Percentiles rank a stretch among this genome's conserved stretches.
Conservation (phyloP, 768 basidiomycete species). For the Suillus hirtellus region DNA sequence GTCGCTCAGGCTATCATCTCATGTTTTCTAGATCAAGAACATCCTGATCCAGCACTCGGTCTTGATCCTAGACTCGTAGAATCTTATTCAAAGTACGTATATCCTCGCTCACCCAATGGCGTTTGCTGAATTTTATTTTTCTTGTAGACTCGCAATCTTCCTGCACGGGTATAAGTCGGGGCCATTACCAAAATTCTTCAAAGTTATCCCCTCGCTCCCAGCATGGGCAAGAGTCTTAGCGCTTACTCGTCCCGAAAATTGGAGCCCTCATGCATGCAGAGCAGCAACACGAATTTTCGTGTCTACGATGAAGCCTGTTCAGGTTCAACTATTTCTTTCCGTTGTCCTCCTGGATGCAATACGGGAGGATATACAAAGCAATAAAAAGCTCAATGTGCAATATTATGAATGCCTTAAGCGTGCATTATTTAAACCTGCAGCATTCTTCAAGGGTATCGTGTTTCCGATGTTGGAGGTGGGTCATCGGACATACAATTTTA, state of each 20-base stretch:
- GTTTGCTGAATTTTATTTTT: constrained; percentile 9
- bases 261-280: constrained; percentile 94
- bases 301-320: constrained; percentile 93
- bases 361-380: constrained; percentile 81
- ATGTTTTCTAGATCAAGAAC: constrained; percentile 42
- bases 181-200: constrained; percentile 94
- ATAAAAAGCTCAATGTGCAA: constrained; percentile 90
- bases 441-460: constrained; percentile 97
- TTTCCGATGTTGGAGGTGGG: constrained; percentile 93
- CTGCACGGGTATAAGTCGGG: constrained; percentile 91
- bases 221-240: constrained; percentile 96
- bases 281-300: constrained; percentile 95
- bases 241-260: constrained; percentile 87
- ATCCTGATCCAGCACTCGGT: constrained; percentile 81
- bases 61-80: constrained; percentile 92
- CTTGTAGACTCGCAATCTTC: constrained; percentile 75
- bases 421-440: constrained; percentile 92
- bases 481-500: constrained; percentile 31
- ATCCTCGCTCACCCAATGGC: background rate
- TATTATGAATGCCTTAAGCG: constrained; percentile 93
- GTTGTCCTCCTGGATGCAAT: constrained; percentile 90
- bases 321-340: constrained; percentile 89
- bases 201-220: constrained; percentile 93
- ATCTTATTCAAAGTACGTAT: constrained; percentile 83
- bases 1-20: constrained; percentile 10